Base-by-base conservation (phyloP, 495 filamentous ascomycete genomes). In the Aspergillus sparsus region DNA sequence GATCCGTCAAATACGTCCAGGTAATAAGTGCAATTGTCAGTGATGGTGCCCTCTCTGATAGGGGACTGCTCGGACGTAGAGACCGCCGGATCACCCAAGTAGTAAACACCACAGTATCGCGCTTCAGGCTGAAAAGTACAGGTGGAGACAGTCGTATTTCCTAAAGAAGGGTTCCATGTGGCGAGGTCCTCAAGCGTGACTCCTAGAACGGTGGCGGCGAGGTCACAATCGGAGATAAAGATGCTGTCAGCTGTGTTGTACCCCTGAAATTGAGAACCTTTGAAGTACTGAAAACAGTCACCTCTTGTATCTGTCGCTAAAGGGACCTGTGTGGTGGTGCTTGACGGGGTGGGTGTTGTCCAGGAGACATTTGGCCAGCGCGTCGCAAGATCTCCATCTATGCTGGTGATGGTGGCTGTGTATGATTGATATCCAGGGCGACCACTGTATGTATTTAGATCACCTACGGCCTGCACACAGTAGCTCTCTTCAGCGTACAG, bases 401-500 rank as follows among this genome's bases (percentile, higher is more conserved):
- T 21, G 27, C 36, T 32, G 16, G 46, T 8, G 49, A 37, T 31
- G 18, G 21, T 9, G 56, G 56, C 13, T 32, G 7, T 11, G 45
- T 52, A 44, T 52, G 52, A 13, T 46, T 27, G 21, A 27, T 27
- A 27, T 27, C 21, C 56, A 7, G 56, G 47, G 36, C 13, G 16
- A 12, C 56, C 56, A 10, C 47, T 46, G 44, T 58, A 58, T 9
- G 51, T 9, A 35, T 58, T 21, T 11, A 61, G 55, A 16, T 37
- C 11, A n/a, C 52, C 58, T 16, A 55, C 37, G n/a, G 58, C 39
- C 8, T 15, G 15, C 4, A 61, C 52, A 18, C 52, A 61, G 32
- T 61, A 61, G 11, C 39, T 49, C 8, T 53, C 50, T 5, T 55
- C 37, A 4, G 42, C 50, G 32, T 34, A 61, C 6, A 61, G 58